Evolutionary conservation across 495 filamentous ascomycete genomes (phyloP), one percentile per base, ranked within the genome.

Genomic region (Aspergillus campestris): DNA sequence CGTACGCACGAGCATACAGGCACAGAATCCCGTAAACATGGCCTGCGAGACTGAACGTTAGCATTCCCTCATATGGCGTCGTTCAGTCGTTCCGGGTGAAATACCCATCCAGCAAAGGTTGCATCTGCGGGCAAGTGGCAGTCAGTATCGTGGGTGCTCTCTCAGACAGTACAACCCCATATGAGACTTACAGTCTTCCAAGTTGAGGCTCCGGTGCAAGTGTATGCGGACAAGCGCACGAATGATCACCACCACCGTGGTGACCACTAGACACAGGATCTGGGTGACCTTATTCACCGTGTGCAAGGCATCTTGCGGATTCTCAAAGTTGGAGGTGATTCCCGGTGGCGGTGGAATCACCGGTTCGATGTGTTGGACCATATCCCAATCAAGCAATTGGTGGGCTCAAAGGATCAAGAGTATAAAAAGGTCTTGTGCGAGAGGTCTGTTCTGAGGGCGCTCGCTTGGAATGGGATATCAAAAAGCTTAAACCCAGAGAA

Each of bases 241-340:
- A 34, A 46, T 9, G 6, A 32, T 37, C 8, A 51, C 38, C 7
- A 45, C 24, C 14, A 46, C 32, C n/a, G 49, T 42, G 14, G 42
- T 33, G 27, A 51, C 31, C 4, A 37, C 18, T 24, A 42, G 10
- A 33, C 49, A 51, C 13, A 46, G 8, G 11, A 11, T 34, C 14
- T 48, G 44, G 12, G 40, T 50, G 12, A 34, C 38, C 13, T 46
- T 32, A 30, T 40, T 51, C 33, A 51, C 24, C 10, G 49, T 47
- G 31, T 38, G 49, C n/a, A 42, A 28, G 34, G 29, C 38, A 35
- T 47, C 45, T n/a, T 41, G 8, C 15, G 45, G 45, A 35, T 47
- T 11, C n/a, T 30, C 5, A 0, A 47, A n/a, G 11, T 41, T 14
- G 9, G 45, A 41, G 8, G 27, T 29, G n/a, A 28, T 24, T 5